Evolutionary conservation across 192 early-diverging fungal genomes (phyloP).

Genomic region (Umbelopsis ramanniana): DNA sequence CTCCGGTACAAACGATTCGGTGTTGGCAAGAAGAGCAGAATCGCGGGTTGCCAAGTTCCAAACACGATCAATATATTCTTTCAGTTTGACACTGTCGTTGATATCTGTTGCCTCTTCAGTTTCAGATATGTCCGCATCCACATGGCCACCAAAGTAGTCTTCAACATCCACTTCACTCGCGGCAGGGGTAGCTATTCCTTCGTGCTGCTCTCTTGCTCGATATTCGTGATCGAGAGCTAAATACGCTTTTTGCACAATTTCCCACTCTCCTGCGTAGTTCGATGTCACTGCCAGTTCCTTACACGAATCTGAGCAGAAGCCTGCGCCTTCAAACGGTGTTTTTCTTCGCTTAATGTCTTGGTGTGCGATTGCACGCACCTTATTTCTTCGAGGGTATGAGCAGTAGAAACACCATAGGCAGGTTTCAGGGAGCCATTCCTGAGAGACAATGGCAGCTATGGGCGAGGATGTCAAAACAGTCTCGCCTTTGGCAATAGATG

Average conservation of each 20-base stretch:
- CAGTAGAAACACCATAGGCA: conserved; percentile 36
- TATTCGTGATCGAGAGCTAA: conserved; percentile 24
- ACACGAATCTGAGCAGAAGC: conserved; percentile 33
- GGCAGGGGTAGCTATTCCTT: neutral
- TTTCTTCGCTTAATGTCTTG: neutral
- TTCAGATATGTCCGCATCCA: neutral
- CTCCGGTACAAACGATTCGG: neutral
- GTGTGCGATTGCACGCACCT: conserved; percentile 12
- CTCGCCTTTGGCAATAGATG: conserved; percentile 18
- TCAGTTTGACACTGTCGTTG: neutral
- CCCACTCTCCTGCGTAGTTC: neutral
- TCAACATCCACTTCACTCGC: conserved; percentile 1
- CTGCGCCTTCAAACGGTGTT: conserved; percentile 7
- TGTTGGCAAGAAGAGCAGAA: neutral
- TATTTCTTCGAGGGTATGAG: conserved; percentile 29
- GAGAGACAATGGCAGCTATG: conserved; percentile 23
- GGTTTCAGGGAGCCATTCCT: conserved; percentile 37
- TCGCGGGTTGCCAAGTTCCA: conserved; percentile 21
- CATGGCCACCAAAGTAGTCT: neutral
- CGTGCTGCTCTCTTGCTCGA: neutral
- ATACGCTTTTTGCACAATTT: neutral
- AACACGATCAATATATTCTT: conserved; percentile 5
- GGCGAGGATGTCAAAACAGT: conserved; percentile 24
- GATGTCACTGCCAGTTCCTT: neutral
- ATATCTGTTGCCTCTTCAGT: conserved; percentile 2